phyloP scores from a whole-genome alignment of 345 rosid genomes.

The Gossypium sturtianum region DNA sequence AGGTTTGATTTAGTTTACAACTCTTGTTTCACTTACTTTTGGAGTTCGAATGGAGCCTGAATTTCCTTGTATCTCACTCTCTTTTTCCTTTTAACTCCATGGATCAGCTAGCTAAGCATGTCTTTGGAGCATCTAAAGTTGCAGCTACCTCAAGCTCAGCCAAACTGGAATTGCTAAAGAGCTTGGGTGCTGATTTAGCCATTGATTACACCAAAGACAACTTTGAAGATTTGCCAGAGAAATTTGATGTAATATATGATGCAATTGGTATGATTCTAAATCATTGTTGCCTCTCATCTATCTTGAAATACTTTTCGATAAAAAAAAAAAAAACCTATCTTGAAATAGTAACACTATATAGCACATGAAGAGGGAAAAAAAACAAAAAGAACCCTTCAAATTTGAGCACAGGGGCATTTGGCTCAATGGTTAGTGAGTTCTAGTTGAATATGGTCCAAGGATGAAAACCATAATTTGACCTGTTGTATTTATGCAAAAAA shows the following conservation, averaged over 20 bases:
- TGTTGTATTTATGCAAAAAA: background rate
- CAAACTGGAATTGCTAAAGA: slow-evolving; percentile 62
- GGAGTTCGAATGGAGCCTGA: background rate
- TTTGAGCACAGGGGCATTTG: background rate
- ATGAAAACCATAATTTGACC: background rate
- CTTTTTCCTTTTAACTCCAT: background rate
- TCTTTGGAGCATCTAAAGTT: slow-evolving; percentile 75
- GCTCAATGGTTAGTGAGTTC: background rate
- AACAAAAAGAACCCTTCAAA: too few relatives aligned
- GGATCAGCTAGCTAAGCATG: slow-evolving; percentile 77
- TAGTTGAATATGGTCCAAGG: background rate
- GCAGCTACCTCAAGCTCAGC: slow-evolving; percentile 83
- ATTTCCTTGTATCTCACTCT: background rate
- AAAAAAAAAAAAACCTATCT: too few relatives aligned
- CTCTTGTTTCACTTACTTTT: too few relatives aligned
- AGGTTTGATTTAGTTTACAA: too few relatives aligned
- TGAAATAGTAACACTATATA: background rate
- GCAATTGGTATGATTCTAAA: slow-evolving; percentile 56
- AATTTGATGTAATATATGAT: slow-evolving; percentile 75
- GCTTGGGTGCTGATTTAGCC: slow-evolving; percentile 79
- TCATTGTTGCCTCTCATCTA: background rate
- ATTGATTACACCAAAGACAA: slow-evolving; percentile 88
- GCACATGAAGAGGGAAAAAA: background rate
- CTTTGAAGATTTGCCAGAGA: slow-evolving; percentile 76
- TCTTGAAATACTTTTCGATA: background rate